Evolutionary conservation across 345 rosid genomes (phyloP).

Genomic region (Aethionema arabicum): DNA sequence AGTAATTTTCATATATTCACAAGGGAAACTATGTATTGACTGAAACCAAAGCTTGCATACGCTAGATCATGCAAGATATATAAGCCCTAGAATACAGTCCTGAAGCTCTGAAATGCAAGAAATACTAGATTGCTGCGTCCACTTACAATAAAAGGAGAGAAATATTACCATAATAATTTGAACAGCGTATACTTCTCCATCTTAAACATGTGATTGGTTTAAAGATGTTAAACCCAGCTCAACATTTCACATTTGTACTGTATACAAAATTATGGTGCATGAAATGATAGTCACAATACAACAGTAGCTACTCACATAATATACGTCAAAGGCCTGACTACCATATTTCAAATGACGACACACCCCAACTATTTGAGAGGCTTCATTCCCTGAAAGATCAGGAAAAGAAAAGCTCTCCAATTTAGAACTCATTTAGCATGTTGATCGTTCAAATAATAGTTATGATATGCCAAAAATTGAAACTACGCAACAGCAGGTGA

Average conservation of each 20-base stretch:
- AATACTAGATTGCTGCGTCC: slow-evolving; percentile 5
- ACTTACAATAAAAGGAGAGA: neutral
- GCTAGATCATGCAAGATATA: slow-evolving; percentile 9
- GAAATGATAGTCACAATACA: neutral
- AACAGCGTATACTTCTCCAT: slow-evolving; percentile 18
- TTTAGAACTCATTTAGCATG: slow-evolving; percentile 14
- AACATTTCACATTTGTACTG: slow-evolving; percentile 19
- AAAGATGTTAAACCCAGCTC: slow-evolving; percentile 11
- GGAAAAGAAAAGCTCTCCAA: neutral
- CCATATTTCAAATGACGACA: neutral
- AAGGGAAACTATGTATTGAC: neutral
- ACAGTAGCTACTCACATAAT: slow-evolving; percentile 14
- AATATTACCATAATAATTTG: neutral
- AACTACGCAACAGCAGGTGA: neutral
- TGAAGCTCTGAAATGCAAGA: slow-evolving; percentile 11
- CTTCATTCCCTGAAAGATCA: slow-evolving; percentile 68
- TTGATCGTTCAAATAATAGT: slow-evolving; percentile 11
- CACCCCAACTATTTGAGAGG: slow-evolving; percentile 59
- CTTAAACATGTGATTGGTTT: slow-evolving; percentile 6
- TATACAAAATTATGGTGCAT: slow-evolving; percentile 25
- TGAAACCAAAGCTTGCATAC: neutral
- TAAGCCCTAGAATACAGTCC: neutral
- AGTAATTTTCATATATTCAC: slow-evolving; percentile 13
- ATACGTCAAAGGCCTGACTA: neutral
- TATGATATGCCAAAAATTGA: neutral